A percentile compares a stretch with the other conserved stretches of the same genome.
phyloP scores from a whole-genome alignment of 306 rosid genomes.

The Vigna hirtella region DNA sequence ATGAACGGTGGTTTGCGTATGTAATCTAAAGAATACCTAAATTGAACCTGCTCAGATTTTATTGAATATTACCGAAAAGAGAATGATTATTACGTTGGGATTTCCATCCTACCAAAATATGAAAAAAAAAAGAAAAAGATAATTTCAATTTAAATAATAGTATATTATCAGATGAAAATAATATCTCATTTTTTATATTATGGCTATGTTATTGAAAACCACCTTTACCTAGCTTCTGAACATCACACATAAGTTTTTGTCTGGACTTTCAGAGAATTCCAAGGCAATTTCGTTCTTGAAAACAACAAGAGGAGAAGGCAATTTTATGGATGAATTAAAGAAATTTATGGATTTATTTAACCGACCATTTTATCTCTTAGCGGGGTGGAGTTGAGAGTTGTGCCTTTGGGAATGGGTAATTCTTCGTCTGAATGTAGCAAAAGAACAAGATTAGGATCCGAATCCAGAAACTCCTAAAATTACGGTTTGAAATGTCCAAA shows the following conservation, averaged over 20 bases:
- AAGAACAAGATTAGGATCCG: background rate
- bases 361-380: conserved; percentile 64
- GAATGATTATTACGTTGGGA: background rate
- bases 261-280: conserved; percentile 37
- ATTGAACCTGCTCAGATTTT: background rate
- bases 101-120: background rate
- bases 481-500: conserved; percentile 49
- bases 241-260: conserved; percentile 37
- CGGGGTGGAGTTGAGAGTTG: background rate
- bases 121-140: background rate
- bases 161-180: no score
- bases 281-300: conserved; percentile 34
- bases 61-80: background rate
- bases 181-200: background rate
- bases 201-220: conserved; percentile 11
- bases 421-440: background rate
- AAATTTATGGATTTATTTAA: conserved; percentile 42
- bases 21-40: background rate
- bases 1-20: background rate
- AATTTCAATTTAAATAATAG: background rate
- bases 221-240: background rate
- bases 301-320: conserved; percentile 30
- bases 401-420: conserved; percentile 4
- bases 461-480: conserved; percentile 49
- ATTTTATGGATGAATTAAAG: conserved; percentile 34